Conservation (phyloP, 202 grass and related monocot genomes). For the Carex arenaria region DNA sequence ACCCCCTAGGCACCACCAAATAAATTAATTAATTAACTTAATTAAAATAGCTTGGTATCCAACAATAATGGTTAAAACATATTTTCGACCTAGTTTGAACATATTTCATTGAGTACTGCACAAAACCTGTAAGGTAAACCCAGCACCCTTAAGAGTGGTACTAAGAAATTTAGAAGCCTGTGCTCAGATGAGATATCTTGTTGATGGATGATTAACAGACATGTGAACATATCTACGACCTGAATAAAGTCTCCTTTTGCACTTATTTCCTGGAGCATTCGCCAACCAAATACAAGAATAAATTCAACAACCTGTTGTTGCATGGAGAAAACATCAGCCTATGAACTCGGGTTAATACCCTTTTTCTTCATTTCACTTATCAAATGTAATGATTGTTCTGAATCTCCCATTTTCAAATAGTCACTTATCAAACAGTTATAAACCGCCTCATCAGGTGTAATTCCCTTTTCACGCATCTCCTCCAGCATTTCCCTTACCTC, state of each 20-base stretch:
- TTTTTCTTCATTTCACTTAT: constrained; percentile 61
- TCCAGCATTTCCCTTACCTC: constrained; percentile 66
- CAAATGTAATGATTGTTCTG: constrained; percentile 50
- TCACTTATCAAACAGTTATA: constrained; percentile 85
- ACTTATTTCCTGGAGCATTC: background rate
- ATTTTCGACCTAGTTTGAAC: background rate
- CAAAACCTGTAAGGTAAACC: constrained; percentile 1
- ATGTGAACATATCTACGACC: background rate
- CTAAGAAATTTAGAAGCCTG: background rate
- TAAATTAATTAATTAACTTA: background rate
- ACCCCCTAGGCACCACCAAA: background rate
- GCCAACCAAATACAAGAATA: background rate
- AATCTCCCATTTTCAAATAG: constrained; percentile 58
- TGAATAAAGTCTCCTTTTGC: background rate
- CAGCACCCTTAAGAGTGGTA: background rate
- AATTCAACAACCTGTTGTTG: background rate
- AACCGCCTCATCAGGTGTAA: constrained; percentile 63
- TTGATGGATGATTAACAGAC: background rate
- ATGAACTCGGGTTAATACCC: constrained; percentile 38
- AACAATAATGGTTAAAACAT: background rate
- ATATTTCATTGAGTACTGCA: background rate
- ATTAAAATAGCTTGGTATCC: background rate
- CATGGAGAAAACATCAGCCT: constrained; percentile 15
- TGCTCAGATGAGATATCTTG: background rate
- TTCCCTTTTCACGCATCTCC: constrained; percentile 67